Evolutionary conservation across 2,329 filamentous ascomycete species (phyloP), one percentile per base, ranked within the genome.

Genomic region (Hymenoscyphus albidus): DNA sequence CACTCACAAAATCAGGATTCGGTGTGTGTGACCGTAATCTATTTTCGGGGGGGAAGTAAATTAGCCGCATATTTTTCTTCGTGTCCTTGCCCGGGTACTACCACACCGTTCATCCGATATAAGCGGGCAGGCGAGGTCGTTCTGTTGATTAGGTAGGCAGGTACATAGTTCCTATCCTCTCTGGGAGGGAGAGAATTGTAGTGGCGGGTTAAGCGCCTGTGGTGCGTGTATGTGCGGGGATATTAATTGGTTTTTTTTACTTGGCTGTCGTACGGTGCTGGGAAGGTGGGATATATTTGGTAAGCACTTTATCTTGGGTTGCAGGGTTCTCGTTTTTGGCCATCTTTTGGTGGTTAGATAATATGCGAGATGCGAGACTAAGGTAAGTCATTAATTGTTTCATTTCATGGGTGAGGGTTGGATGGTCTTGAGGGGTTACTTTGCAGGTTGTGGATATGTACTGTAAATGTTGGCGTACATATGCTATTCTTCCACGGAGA

Each of bases 191-290:
- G 22, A n/a, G 22, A 54, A 54, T 54, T 54, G 48, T 18, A 18
- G 48, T 22, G n/a, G 48, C 48, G n/a, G 48, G 48, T 54, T 54
- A 54, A 54, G 48, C 48, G 48, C 44, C n/a, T 48, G 44, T 27
- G n/a, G 18, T 27, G 22, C 48, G 22, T 54, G 48, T 54, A 27
- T 22, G 48, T 27, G 13, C 48, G 22, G 22, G 48, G 48, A 54
- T 54, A 22, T 10, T 22, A 54, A 27, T 13, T 54, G 35, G 35
- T 10, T 27, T 5, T 54, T 51, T 54, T 10, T 4, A 54, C 48
- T 54, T 54, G 48, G 22, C 13, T 10, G 48, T 51, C 18, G 44
- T 18, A 10, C 16, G 44, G n/a, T 18, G 42, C 7, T 51, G n/a
- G n/a, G 44, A 54, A 3, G 48, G 18, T 27, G 18, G n/a, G 22